These are phyloP conservation scores for Mortierella sp. DNA, from an alignment of 371 early-diverging fungal species.

Conservation along the genomic window DNA sequence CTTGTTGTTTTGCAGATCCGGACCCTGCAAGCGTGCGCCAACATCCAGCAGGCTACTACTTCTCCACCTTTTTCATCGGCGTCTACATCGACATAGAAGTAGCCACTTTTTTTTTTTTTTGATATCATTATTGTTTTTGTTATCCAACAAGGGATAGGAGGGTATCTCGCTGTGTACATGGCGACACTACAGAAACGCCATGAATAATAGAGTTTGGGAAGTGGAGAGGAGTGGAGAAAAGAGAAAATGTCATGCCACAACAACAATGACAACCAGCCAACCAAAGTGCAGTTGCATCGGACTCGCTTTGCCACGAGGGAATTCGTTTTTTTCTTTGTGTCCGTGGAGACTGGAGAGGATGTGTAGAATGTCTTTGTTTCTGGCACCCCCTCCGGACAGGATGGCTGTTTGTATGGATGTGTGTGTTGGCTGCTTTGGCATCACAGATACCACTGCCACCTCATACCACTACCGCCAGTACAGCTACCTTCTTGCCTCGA, in stretches of 20 bases:
- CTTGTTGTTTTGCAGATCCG: not conserved
- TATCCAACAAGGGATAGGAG: not conserved
- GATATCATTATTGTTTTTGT: not conserved
- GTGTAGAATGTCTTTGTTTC: not conserved
- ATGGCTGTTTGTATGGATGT: too few species aligned
- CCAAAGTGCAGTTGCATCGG: not conserved
- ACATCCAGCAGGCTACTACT: constrained; percentile 8
- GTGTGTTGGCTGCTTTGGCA: too few species aligned
- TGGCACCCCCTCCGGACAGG: too few species aligned
- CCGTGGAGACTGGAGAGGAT: not conserved
- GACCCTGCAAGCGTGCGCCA: constrained; percentile 9
- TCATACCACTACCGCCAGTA: too few species aligned
- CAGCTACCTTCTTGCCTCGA: too few species aligned
- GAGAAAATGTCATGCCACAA: constrained; percentile 10
- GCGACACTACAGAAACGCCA: too few species aligned
- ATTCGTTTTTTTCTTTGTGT: not conserved
- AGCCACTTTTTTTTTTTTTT: not conserved
- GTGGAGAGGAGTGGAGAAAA: constrained; percentile 9
- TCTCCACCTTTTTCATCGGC: not conserved
- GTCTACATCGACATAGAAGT: not conserved
- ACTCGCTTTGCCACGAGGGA: constrained; percentile 8
- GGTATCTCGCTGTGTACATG: too few species aligned
- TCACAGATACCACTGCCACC: too few species aligned
- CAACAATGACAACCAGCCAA: not conserved
- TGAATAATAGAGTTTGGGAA: constrained; percentile 27